Evolutionary conservation across 495 filamentous ascomycete species (phyloP).

Genomic region (Penicillium argentinense): DNA sequence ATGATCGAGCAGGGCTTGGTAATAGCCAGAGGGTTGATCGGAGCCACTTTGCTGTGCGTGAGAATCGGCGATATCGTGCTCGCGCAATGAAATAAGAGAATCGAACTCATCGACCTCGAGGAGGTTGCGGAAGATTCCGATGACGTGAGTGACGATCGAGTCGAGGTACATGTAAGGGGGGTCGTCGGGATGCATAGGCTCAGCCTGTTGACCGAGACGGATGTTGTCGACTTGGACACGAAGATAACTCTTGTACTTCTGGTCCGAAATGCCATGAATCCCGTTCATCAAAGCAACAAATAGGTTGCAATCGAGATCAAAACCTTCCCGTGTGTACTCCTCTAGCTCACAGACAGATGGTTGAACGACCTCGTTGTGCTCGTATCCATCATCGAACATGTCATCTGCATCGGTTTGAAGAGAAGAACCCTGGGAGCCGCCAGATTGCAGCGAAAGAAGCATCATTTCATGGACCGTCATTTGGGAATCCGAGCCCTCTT

Average conservation of each 20-base stretch:
- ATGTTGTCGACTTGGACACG: conserved; percentile 38
- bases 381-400: conserved; percentile 12
- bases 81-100: conserved; percentile 31
- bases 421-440: conserved; percentile 9
- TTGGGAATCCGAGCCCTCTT: conserved; percentile 18
- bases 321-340: conserved; percentile 39
- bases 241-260: conserved; percentile 36
- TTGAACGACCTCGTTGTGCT: conserved; percentile 14
- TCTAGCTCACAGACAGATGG: conserved; percentile 29
- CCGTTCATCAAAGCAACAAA: conserved; percentile 49
- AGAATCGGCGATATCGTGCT: conserved; percentile 16
- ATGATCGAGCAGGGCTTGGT: conserved; percentile 27
- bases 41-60: neutral
- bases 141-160: conserved; percentile 39
- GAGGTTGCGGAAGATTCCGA: conserved; percentile 42
- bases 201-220: conserved; percentile 33
- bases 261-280: conserved; percentile 39
- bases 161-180: conserved; percentile 39
- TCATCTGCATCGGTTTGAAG: conserved; percentile 21
- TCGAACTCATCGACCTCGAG: conserved; percentile 40
- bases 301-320: conserved; percentile 41
- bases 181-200: conserved; percentile 38
- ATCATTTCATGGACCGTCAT: conserved; percentile 50
- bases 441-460: conserved; percentile 32
- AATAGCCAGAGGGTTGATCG: neutral